Base-by-base conservation (phyloP, 495 filamentous ascomycete species). In the Penicillium bialowiezense region DNA sequence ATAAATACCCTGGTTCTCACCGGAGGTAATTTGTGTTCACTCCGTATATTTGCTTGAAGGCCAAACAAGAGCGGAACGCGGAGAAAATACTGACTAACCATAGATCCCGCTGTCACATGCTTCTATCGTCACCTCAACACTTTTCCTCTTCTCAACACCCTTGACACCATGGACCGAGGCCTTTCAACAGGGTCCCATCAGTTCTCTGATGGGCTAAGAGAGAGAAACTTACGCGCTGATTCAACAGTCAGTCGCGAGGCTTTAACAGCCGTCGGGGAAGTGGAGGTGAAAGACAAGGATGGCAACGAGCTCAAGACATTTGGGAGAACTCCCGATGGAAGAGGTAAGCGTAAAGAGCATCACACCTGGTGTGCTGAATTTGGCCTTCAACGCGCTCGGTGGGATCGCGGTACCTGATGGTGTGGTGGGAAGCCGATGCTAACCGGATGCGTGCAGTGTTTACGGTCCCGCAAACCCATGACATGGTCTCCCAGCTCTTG, bases 401-500 rank as follows among this genome's bases (percentile, higher is more conserved):
- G 8, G 23, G 3, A 26, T 26, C 8, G 23, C 8, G 23, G 23
- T 3, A 8, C 4, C 23, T 40, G 8, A 31, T n/a, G n/a, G n/a
- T 43, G 44, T 35, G 6, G 24, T 29, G 31, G 29, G 39, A 31
- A 15, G 5, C 28, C 48, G 44, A 50, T 48, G 50, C 58, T 64
- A 62, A 62, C 41, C 43, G 35, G 26, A 6, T 44, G 42, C 28
- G 19, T 50, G 38, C 55, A 98, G 93, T 93, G 44, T 98, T 98
- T 69, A 88, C 89, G 28, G 93, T 98, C 17, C 95, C 93, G 37
- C 86, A 90, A 54, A 98, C 93, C 35, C 90, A 96, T 76, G 93
- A 98, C 69, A 97, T 97, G 92, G 93, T 98, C 59, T 95, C 93
- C 43, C 93, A 96, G 67, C 80, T 98, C 15, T 80, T 98, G 51